A percentile compares a stretch with the other conserved stretches of the same genome.
phyloP scores from a whole-genome alignment of 1,139 yeast species.

The Sugiyamaella pinicola region DNA sequence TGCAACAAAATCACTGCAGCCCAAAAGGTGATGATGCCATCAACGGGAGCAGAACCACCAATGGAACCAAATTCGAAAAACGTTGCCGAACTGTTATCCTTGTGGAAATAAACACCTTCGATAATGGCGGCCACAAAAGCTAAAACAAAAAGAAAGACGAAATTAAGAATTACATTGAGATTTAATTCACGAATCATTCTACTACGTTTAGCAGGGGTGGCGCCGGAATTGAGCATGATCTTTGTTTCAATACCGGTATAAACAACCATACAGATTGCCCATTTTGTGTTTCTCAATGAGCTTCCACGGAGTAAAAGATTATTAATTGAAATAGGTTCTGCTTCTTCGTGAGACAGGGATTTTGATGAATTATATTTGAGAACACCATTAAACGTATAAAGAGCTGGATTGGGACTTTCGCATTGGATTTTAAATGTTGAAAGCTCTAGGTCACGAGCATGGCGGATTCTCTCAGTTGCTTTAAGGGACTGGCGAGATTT shows the following conservation, averaged over 20 bases:
- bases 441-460: conserved; percentile 68
- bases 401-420: conserved; percentile 85
- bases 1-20: conserved; percentile 87
- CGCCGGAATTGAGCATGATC: conserved; percentile 90
- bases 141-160: conserved; percentile 67
- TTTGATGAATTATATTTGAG: conserved; percentile 49
- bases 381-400: conserved; percentile 82
- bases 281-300: conserved; percentile 82
- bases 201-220: conserved; percentile 86
- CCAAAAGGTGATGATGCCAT: conserved; percentile 83
- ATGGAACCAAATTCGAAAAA: conserved; percentile 71
- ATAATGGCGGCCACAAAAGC: conserved; percentile 83
- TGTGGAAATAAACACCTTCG: conserved; percentile 73
- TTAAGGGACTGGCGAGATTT: conserved; percentile 74
- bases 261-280: conserved; percentile 91
- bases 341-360: neutral
- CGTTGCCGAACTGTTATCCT: conserved; percentile 56
- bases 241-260: conserved; percentile 93
- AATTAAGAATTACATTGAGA: conserved; percentile 77
- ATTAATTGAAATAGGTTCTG: conserved; percentile 73
- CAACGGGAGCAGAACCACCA: conserved; percentile 67
- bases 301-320: conserved; percentile 88
- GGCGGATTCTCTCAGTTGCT: conserved; percentile 65
- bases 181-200: conserved; percentile 83
- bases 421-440: conserved; percentile 81